Evolutionary conservation across 257 asterid genomes (phyloP), one percentile per base, ranked within the genome.

Genomic region (Nicotiana tomentosiformis): DNA sequence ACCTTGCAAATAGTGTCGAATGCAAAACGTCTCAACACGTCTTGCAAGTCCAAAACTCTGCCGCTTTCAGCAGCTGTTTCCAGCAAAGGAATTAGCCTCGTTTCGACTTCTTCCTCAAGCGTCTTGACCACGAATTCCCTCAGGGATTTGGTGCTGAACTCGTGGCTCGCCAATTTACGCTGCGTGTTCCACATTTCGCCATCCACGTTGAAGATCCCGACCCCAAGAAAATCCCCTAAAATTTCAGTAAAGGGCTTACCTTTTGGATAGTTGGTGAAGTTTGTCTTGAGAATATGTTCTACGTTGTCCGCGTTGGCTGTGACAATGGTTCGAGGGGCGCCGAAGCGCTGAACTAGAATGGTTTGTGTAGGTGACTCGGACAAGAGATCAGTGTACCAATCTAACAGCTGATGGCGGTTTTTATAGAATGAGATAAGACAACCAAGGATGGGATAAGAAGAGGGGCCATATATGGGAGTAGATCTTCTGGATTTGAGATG

Each of bases 201-300:
- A 33, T 92, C 97, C 0, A 85, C 90, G 83, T 91, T 92, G 86
- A 92, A 91, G 1, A 91, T 91, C n/a, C 93, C 97, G n/a, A 82
- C 51, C 0, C 97, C 95, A 1, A 92, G 87, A 83, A 92, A 91
- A 32, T 92, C 95, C 0, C 93, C 92, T 11, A 91, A 86, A 15
- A 89, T 32, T 0, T 88, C 89, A 1, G 91, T 87, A 43, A 91
- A 92, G 0, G 91, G 90, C 18, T 86, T 86, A 6, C 95, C 97
- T 51, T 92, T 92, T 0, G 93, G 95, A 10, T 89, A 92, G 84
- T 92, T 92, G 33, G 84, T 53, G 68, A 91, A 92, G 14, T 92
- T 88, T 4, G 92, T 76, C n/a, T 87, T 91, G 3, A 92, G 84
- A 7, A 92, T 90, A 53, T 92, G 86, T 58, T 92, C 93, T 0